Conservation (phyloP, 176 grass and related monocot species). For the Rhynchospora tenuis region DNA sequence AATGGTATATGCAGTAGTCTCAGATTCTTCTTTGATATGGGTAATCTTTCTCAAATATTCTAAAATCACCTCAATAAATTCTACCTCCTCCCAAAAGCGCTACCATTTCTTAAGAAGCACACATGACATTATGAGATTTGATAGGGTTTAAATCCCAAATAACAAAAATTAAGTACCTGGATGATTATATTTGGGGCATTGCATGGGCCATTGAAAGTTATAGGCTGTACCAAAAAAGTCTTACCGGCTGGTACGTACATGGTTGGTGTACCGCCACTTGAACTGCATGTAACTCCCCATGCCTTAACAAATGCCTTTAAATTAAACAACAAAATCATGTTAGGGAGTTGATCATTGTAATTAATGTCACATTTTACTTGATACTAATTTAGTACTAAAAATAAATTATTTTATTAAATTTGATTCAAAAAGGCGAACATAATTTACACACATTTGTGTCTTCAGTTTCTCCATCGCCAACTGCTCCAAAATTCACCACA, state of each 20-base stretch:
- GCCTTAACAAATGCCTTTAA: conserved; percentile 40
- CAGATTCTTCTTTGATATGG: not conserved
- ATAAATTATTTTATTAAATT: not conserved
- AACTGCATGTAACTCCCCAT: conserved; percentile 30
- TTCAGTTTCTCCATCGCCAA: conserved; percentile 35
- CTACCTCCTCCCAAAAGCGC: no score
- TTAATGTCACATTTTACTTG: not conserved
- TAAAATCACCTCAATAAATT: no score
- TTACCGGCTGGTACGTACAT: conserved; percentile 29
- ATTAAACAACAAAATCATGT: not conserved
- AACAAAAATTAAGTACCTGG: conserved; percentile 18
- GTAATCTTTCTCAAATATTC: no score
- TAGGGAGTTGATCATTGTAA: not conserved
- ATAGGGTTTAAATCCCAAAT: not conserved
- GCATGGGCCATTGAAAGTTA: conserved; percentile 38
- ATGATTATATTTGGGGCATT: conserved; percentile 23
- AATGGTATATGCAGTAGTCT: no score
- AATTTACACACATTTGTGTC: conserved; percentile 36
- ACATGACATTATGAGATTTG: not conserved
- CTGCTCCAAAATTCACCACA: conserved; percentile 36
- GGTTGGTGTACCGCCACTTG: not conserved
- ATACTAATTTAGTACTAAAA: not conserved
- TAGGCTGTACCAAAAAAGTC: conserved; percentile 30
- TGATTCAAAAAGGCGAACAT: not conserved
- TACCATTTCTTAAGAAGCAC: not conserved